Evolutionary conservation across 495 filamentous ascomycete genomes (phyloP).

Genomic region (Aspergillus cristatus): DNA sequence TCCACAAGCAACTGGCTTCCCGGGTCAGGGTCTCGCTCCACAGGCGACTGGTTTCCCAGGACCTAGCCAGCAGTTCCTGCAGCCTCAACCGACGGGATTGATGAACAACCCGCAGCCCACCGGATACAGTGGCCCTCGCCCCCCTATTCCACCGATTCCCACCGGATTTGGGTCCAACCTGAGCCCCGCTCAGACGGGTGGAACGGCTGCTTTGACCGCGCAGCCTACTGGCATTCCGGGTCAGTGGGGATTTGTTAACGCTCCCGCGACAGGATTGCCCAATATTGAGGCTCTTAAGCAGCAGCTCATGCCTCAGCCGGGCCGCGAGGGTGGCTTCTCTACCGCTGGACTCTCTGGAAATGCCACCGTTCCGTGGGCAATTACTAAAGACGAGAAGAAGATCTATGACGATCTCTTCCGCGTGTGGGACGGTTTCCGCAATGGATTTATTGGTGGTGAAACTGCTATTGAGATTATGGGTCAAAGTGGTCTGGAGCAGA

Average conservation of each 20-base stretch:
- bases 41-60: conserved; percentile 38
- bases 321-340: conserved; percentile 87
- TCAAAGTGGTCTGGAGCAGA: conserved; percentile 85
- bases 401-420: conserved; percentile 93
- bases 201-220: conserved; percentile 60
- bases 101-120: conserved; percentile 48
- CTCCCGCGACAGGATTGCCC: conserved; percentile 78
- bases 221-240: conserved; percentile 96
- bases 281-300: conserved; percentile 90
- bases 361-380: conserved; percentile 94
- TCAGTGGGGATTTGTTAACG: conserved; percentile 97
- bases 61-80: conserved; percentile 30
- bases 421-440: conserved; percentile 92
- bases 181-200: conserved; percentile 55
- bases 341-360: conserved; percentile 83
- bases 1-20: conserved; percentile 36
- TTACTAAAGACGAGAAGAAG: conserved; percentile 98
- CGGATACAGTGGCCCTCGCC: conserved; percentile 66
- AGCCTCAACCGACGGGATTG: conserved; percentile 41
- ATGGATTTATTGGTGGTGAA: conserved; percentile 87
- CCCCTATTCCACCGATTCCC: conserved; percentile 93
- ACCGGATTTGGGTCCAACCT: conserved; percentile 63
- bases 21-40: conserved; percentile 15
- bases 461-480: conserved; percentile 96
- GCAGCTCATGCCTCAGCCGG: conserved; percentile 96